Percentiles rank a stretch among this genome's conserved stretches.
Evolutionary conservation across 352 stramenopile genomes (phyloP).

Genomic region (Phytophthora podocarpi): DNA sequence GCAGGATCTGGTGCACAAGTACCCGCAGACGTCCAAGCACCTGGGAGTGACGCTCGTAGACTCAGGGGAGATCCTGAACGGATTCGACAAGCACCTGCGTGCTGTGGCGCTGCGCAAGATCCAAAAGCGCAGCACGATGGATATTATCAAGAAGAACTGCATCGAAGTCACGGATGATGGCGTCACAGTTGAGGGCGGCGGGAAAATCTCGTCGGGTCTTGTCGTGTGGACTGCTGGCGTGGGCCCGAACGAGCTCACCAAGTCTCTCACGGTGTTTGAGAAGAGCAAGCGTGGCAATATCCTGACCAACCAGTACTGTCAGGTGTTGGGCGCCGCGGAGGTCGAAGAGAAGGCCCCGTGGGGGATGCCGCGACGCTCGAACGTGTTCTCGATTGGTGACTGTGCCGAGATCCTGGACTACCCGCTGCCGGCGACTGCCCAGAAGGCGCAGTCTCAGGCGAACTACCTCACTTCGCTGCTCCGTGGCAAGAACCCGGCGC

Average conservation of each 20-base stretch:
- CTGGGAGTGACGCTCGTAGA: constrained; percentile 73
- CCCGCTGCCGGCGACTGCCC: constrained; percentile 90
- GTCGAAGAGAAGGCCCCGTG: constrained; percentile 61
- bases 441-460: constrained; percentile 88
- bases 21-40: constrained; percentile 77
- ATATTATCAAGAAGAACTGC: constrained; percentile 85
- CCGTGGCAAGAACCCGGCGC: constrained; percentile 54
- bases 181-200: constrained; percentile 64
- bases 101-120: constrained; percentile 81
- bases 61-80: constrained; percentile 73
- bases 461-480: constrained; percentile 67
- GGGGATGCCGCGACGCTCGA: constrained; percentile 70
- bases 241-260: constrained; percentile 80
- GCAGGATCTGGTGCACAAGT: constrained; percentile 90
- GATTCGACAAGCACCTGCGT: constrained; percentile 73
- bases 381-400: constrained; percentile 96
- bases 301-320: constrained; percentile 84
- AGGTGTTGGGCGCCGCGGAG: constrained; percentile 69
- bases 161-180: constrained; percentile 65
- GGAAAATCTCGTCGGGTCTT: constrained; percentile 62
- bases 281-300: constrained; percentile 86
- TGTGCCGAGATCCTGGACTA: constrained; percentile 89
- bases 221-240: constrained; percentile 84
- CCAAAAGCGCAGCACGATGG: constrained; percentile 75
- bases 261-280: constrained; percentile 68